Evolutionary conservation across 306 rosid genomes (phyloP), one percentile per base, ranked within the genome.

Genomic region (Acacia acuminata): DNA sequence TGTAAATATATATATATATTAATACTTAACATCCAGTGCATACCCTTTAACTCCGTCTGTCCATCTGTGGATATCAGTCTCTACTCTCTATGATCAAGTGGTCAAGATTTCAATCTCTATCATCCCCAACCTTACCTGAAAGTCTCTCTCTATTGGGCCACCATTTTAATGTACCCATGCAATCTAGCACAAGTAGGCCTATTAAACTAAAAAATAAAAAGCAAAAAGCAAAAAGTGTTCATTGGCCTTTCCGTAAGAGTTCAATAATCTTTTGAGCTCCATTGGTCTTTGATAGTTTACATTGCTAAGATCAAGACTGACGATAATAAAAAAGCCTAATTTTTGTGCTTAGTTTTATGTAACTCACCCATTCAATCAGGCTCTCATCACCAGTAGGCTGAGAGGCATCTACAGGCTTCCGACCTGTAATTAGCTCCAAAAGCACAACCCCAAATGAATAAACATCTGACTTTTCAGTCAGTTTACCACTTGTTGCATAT

Each of bases 351-450:
- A 22, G 36, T n/a, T 73, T 53, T 20, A 20, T 8, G 30, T 71
- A 77, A 86, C 90, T 86, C 87, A 92, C 99, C 99, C 99, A 96
- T 91, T 96, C 99, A 81, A 94, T 98, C 56, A 96, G 82, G 85
- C 99, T 96, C 85, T 96, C 98, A 61, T 96, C 97, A 79, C 99
- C 99, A 63, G 92, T 7, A 10, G 99, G 99, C 91, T 90, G 99
- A 90, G 99, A 92, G 72, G 83, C 80, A 91, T 96, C 98, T 50
- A 96, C 99, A 60, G 99, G 93, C 77, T 91, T 94, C 67, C 98
- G 97, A 75, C 98, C 99, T 0, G 99, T 91, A 80, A 96, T 94
- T 63, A 96, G 87, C 97, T 96, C 98, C 90, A 94, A 86, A 82
- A 94, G 98, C 78, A 96, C 97, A 70, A 96, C 99, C 38, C 99